Evolutionary conservation across 768 basidiomycete genomes (phyloP), one percentile per base, ranked within the genome.

Genomic region (Rhodotorula graminis): DNA sequence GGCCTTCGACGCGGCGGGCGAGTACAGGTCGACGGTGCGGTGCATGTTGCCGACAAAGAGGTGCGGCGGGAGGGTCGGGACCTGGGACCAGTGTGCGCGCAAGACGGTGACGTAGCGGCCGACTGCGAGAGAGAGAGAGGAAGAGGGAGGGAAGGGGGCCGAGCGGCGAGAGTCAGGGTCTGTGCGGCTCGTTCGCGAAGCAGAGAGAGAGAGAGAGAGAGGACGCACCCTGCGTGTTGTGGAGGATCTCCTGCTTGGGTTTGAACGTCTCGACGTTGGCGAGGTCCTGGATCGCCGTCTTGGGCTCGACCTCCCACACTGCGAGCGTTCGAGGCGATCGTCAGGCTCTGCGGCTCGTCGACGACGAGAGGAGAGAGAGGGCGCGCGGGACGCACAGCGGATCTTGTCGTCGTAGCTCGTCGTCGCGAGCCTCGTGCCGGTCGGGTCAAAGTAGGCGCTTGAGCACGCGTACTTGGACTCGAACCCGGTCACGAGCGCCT

Each of bases 391-490:
- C 71, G 31, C 42, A 72, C 71, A 69, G 61, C 83, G 69, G 31
- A 83, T 70, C n/a, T 62, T 56, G 67, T 83, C 82, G 69, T 84
- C 83, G 72, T 84, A 84, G 19, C 76, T 76, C 21, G 83, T 84
- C 8, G 79, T 81, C 33, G 83, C 64, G 4, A 84, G 67, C 33
- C 80, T 62, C 31, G 78, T 76, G 4, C 83, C 83, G 65, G 80
- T 80, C n/a, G 80, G 79, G 76, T 83, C 82, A 78, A 82, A 84
- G 69, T 82, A 83, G 5, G 70, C 62, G 18, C 46, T 63, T 57
- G 71, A 67, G 67, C 75, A 76, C 6, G 79, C 71, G 63, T 80
- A 71, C 49, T 75, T 60, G 72, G 77, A n/a, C 0, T 57, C 44
- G 53, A 79, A 78, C 23, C 68, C 49, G 42, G 76, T 70, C 16